These are phyloP conservation scores for Citrus medica DNA, from an alignment of 345 rosid genomes.

Conservation along the genomic window DNA sequence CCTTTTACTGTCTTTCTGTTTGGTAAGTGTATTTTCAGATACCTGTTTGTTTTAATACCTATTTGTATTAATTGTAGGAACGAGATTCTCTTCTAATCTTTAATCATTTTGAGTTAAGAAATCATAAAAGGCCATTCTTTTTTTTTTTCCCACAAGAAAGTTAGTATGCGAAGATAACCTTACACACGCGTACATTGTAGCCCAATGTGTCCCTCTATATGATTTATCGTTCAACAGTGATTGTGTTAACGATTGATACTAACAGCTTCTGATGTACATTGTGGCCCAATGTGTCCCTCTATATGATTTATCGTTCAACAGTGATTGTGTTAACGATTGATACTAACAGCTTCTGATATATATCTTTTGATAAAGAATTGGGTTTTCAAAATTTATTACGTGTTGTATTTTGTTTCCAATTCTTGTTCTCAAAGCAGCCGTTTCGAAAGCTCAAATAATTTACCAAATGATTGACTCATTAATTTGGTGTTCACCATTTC, in stretches of 20 bases:
- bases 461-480: no score
- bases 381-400: not conserved
- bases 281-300: not conserved
- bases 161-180: not conserved
- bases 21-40: slow-evolving; percentile 38
- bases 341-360: not conserved
- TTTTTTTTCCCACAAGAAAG: no score
- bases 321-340: not conserved
- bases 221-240: no score
- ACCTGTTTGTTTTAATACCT: no score
- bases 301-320: not conserved
- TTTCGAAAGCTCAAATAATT: no score
- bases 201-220: not conserved
- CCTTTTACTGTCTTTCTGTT: slow-evolving; percentile 67
- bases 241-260: no score
- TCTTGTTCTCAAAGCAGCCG: no score
- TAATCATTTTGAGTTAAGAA: not conserved
- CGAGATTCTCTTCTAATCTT: no score
- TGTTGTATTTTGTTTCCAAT: no score
- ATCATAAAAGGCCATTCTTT: not conserved
- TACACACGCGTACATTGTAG: not conserved
- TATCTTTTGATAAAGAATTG: not conserved
- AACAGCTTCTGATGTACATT: no score
- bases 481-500: no score
- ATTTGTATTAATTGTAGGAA: no score